Percentiles rank a stretch among this genome's conserved stretches.
Conservation (phyloP, 2,329 filamentous ascomycete genomes). For the Raffaelea arxii region DNA sequence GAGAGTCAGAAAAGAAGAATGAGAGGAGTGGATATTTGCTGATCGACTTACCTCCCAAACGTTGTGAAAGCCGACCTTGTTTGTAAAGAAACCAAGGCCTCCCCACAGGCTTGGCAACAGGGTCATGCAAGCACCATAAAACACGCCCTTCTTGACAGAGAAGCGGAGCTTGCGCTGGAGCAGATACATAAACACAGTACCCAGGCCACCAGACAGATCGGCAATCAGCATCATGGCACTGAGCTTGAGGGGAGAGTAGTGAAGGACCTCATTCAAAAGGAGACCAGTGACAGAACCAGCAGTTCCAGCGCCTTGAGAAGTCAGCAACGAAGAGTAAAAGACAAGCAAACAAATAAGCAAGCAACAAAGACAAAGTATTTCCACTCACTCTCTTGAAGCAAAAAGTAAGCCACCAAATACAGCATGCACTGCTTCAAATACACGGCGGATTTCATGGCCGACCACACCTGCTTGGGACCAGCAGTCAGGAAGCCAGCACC, state of each 20-base stretch:
- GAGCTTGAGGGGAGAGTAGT: not conserved
- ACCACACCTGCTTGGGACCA: not conserved
- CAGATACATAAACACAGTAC: not conserved
- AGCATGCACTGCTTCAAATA: not conserved
- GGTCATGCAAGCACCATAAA: not conserved
- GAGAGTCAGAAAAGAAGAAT: no score
- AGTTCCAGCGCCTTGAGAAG: not conserved
- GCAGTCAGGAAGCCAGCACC: not conserved
- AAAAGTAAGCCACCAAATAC: not conserved
- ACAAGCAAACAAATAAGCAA: no score
- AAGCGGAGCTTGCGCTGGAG: not conserved
- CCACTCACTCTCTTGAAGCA: not conserved
- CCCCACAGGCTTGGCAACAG: not conserved
- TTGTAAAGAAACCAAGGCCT: not conserved
- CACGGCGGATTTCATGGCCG: not conserved
- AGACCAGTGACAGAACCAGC: not conserved
- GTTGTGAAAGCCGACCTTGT: not conserved
- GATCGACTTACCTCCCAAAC: not conserved
- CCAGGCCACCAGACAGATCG: not conserved
- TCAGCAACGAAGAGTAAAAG: no score
- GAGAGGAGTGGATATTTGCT: no score
- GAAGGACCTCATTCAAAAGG: not conserved
- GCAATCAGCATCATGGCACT: not conserved
- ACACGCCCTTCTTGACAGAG: not conserved
- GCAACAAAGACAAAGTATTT: no score